Evolutionary conservation across 2,329 filamentous ascomycete species (phyloP).

Genomic region (Xylariaceae sp.): DNA sequence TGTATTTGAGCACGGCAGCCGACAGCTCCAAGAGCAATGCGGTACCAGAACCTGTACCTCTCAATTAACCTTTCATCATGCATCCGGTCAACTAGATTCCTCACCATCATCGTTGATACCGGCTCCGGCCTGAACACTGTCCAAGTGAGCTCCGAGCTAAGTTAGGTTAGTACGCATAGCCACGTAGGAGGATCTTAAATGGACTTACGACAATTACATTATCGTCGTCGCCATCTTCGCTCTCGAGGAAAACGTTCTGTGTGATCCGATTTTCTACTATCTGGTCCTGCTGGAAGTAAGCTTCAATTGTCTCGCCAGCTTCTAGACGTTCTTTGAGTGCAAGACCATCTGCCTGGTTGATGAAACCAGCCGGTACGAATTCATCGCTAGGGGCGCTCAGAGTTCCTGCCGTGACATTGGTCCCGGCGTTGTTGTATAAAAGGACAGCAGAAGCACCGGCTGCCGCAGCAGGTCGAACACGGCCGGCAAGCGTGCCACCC

Average conservation of each 20-base stretch:
- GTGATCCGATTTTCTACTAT: slow-evolving; percentile 17
- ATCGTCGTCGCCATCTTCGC: slow-evolving; percentile 9
- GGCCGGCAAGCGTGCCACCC: slow-evolving; percentile 20
- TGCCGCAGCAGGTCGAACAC: slow-evolving; percentile 17
- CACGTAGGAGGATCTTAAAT: neutral
- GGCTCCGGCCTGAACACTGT: slow-evolving; percentile 20
- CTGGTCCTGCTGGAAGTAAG: slow-evolving; percentile 20
- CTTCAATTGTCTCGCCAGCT: slow-evolving; percentile 13
- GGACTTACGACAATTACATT: slow-evolving; percentile 16
- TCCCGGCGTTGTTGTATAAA: slow-evolving; percentile 20
- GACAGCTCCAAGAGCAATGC: slow-evolving; percentile 16
- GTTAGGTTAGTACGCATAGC: neutral
- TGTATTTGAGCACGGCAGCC: slow-evolving; percentile 14
- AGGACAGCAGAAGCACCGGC: slow-evolving; percentile 17
- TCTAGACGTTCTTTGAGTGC: slow-evolving; percentile 10
- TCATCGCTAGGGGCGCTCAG: slow-evolving; percentile 16
- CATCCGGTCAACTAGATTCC: neutral
- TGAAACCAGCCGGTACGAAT: slow-evolving; percentile 20
- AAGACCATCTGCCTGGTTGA: slow-evolving; percentile 17
- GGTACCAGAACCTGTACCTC: slow-evolving; percentile 2
- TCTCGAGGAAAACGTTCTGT: slow-evolving; percentile 21
- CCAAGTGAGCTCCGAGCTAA: slow-evolving; percentile 18
- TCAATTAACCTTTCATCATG: neutral
- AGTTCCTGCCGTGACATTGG: slow-evolving; percentile 19
- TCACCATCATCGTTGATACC: slow-evolving; percentile 22